Evolutionary conservation across 495 filamentous ascomycete species (phyloP).

Genomic region (Podospora pseudocomata): DNA sequence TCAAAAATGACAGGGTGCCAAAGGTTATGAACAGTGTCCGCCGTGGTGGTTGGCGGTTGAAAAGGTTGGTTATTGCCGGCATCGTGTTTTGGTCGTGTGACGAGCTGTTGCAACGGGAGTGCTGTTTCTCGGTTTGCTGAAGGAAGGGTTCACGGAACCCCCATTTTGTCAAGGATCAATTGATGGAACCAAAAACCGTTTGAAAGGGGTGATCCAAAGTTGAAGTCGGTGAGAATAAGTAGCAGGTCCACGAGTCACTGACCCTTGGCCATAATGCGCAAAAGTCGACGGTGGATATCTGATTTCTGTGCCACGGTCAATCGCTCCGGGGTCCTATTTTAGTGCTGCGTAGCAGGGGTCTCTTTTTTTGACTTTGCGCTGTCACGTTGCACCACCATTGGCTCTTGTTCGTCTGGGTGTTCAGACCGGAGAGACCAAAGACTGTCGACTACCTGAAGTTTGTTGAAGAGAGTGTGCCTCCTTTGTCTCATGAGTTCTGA

Average conservation of each 20-base stretch:
- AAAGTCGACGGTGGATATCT: neutral
- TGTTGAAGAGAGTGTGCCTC: neutral
- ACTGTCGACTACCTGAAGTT: neutral
- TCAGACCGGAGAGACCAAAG: neutral
- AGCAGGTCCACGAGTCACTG: conserved; percentile 1
- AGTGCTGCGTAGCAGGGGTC: neutral
- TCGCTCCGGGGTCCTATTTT: conserved; percentile 6
- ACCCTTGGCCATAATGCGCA: neutral
- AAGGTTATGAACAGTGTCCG: conserved; percentile 1
- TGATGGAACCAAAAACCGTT: neutral
- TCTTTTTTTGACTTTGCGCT: neutral
- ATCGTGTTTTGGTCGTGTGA: neutral
- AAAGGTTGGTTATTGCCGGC: neutral
- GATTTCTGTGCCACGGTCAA: neutral
- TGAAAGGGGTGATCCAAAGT: neutral
- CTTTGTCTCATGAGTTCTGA: neutral
- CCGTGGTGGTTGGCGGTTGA: conserved; percentile 3
- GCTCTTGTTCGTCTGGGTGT: neutral
- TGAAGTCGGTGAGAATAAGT: neutral
- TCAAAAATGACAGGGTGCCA: conserved; percentile 11
- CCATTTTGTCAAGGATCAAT: neutral
- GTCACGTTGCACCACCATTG: conserved; percentile 1
- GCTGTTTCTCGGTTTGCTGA: neutral
- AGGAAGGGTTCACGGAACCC: conserved; percentile 5
- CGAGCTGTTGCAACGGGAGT: neutral